These are phyloP conservation scores for Metschnikowia chrysomelidarum DNA, from an alignment of 805 yeast species.

Conservation along the genomic window DNA sequence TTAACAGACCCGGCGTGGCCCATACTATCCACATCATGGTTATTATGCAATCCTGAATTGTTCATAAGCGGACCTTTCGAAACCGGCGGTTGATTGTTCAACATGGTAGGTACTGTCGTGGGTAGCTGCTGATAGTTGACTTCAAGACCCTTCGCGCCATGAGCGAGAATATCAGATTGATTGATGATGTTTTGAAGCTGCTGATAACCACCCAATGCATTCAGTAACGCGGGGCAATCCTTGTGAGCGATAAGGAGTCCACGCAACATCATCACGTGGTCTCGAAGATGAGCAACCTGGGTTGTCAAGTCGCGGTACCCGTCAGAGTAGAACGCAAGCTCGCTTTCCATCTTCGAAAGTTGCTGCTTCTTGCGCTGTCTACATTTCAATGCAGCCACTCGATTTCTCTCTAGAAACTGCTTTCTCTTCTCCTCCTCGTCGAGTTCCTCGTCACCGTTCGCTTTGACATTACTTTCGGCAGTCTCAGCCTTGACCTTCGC, in stretches of 20 bases:
- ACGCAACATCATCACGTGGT: conserved; percentile 52
- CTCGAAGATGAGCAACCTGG: conserved; percentile 57
- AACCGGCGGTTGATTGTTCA: conserved; percentile 16
- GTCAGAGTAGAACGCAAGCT: conserved; percentile 62
- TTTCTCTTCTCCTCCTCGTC: conserved; percentile 53
- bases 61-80: neutral
- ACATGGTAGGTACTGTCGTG: conserved; percentile 40
- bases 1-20: conserved; percentile 1
- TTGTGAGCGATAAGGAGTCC: conserved; percentile 49
- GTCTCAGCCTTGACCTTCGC: conserved; percentile 10
- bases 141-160: conserved; percentile 24
- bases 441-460: conserved; percentile 5
- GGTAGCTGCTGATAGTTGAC: conserved; percentile 31
- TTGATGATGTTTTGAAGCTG: conserved; percentile 43
- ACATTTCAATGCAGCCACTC: conserved; percentile 95
- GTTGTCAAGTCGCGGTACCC: conserved; percentile 66
- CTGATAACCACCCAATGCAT: conserved; percentile 47
- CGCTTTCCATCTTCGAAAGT: conserved; percentile 78
- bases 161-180: conserved; percentile 30
- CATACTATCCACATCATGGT: conserved; percentile 4
- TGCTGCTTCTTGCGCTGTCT: conserved; percentile 91
- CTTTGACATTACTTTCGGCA: conserved; percentile 11
- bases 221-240: conserved; percentile 43
- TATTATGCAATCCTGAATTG: no score
- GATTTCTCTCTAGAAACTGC: conserved; percentile 80